Base-by-base conservation (phyloP, 768 basidiomycete species). In the Boletus tylopilopsis region DNA sequence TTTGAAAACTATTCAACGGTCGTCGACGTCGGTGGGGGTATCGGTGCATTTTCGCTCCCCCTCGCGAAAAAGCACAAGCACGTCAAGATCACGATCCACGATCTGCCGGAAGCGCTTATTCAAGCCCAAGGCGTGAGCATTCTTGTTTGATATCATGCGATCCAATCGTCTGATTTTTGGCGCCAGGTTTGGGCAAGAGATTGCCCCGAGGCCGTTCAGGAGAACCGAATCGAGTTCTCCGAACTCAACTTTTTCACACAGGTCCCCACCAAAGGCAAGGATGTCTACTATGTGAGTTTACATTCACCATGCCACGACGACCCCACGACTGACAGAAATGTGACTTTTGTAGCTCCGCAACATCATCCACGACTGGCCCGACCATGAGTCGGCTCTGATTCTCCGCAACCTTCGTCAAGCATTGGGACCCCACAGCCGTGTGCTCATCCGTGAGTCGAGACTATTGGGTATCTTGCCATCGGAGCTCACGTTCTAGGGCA, bases 11-110 rank as follows among this genome's bases (percentile, higher is more conserved):
- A 60, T 39, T 60, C 67, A 0, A 61, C 60, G 7, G 47, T 71
- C 8, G 67, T 70, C 21, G 71, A 72, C 42, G 59, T 72, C 4
- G 71, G 69, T 10, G 70, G 70, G 36, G 63, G 70, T 7, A 59
- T 68, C 16, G 71, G 71, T 9, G 53, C 61, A 11, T 61, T 64
- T 25, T 57, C 65, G 19, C 46, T 73, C 15, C 59, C 63, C 3
- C 59, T 73, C 3, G 59, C 58, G 3, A 60, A 62, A 25, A 57
- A 22, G 19, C 54, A 66, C 45, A 61, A 67, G 18, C 43, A 68
- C 21, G n/a, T 72, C n/a, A 58, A 61, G 33, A 52, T 71, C 7
- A 62, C 61, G 6, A 42, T 71, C 19, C 71, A 70, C 15, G 72
- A 72, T 42, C 43, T 67, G 13, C 62, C 60, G 0, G 53, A 59